A percentile compares a stretch with the other conserved stretches of the same genome.
phyloP scores from a whole-genome alignment of 2,329 filamentous ascomycete species.

The Colletotrichum limetticola region DNA sequence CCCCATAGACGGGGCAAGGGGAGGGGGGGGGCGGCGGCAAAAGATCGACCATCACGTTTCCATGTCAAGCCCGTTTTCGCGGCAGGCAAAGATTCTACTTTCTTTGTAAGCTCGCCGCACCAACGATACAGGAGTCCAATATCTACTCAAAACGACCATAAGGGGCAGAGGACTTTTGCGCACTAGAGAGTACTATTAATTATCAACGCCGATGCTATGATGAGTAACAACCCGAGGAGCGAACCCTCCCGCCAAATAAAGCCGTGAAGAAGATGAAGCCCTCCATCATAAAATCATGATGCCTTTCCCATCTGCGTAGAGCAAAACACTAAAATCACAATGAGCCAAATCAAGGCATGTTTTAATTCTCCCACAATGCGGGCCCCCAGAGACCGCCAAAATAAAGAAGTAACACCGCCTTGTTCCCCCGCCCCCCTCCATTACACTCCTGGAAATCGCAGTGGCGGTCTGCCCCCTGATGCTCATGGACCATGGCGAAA shows the following conservation, averaged over 20 bases:
- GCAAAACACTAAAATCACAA: not conserved
- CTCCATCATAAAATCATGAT: conserved; percentile 31
- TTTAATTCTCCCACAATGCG: conserved; percentile 19
- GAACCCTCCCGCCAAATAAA: conserved; percentile 21
- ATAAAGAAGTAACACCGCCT: not conserved
- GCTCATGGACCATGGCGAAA: not conserved
- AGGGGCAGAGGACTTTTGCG: too few relatives aligned
- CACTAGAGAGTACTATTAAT: conserved; percentile 2
- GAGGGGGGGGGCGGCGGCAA: not conserved
- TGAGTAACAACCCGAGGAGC: conserved; percentile 24
- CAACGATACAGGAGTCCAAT: too few relatives aligned
- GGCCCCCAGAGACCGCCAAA: not conserved
- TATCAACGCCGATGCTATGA: conserved; percentile 35
- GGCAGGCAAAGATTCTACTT: not conserved
- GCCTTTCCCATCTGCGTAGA: conserved; percentile 7
- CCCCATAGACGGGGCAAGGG: not conserved
- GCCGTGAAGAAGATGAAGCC: conserved; percentile 9
- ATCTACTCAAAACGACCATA: too few relatives aligned
- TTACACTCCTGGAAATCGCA: not conserved
- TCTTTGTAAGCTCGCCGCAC: not conserved
- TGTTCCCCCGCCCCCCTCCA: not conserved
- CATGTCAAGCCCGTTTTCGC: not conserved
- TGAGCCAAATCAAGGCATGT: not conserved
- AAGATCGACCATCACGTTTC: not conserved
- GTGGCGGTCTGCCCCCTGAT: not conserved